phyloP scores from a whole-genome alignment of 2,329 filamentous ascomycete species.

The Thermoascus crustaceus region DNA sequence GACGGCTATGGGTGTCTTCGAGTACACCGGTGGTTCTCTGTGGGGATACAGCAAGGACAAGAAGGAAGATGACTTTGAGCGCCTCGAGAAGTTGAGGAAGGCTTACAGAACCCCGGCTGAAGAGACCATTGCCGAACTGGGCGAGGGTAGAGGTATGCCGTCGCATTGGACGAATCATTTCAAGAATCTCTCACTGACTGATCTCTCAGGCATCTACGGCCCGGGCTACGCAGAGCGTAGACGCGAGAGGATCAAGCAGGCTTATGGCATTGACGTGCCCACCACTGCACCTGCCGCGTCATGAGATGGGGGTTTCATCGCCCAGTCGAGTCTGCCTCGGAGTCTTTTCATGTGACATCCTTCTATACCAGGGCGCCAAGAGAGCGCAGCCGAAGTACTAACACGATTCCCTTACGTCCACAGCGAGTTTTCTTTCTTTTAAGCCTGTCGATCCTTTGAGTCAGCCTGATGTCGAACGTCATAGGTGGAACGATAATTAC shows the following conservation, averaged over 20 bases:
- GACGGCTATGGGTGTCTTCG: conserved; percentile 53
- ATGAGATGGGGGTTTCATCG: conserved; percentile 19
- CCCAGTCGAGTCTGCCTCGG: conserved; percentile 8
- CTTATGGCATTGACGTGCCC: conserved; percentile 78
- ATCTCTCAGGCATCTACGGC: conserved; percentile 60
- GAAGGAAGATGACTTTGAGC: conserved; percentile 64
- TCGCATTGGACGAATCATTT: not conserved
- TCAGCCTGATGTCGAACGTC: no score
- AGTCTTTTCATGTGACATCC: conserved; percentile 19
- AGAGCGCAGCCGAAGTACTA: conserved; percentile 14
- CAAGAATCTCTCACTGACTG: conserved; percentile 3
- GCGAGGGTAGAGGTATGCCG: conserved; percentile 73
- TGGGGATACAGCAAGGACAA: conserved; percentile 48
- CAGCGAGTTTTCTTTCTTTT: conserved; percentile 1
- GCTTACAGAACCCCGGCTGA: conserved; percentile 66
- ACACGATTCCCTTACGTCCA: conserved; percentile 5
- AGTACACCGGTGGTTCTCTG: conserved; percentile 58
- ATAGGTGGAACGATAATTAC: no score
- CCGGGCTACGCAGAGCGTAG: conserved; percentile 80
- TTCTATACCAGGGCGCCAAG: conserved; percentile 11
- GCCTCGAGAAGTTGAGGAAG: conserved; percentile 65
- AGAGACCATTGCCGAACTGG: conserved; percentile 72
- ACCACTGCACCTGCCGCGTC: conserved; percentile 43
- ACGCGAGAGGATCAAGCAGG: conserved; percentile 70
- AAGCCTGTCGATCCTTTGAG: no score